Evolutionary conservation across 768 basidiomycete genomes (phyloP).

Genomic region (Serpula lacrymans): DNA sequence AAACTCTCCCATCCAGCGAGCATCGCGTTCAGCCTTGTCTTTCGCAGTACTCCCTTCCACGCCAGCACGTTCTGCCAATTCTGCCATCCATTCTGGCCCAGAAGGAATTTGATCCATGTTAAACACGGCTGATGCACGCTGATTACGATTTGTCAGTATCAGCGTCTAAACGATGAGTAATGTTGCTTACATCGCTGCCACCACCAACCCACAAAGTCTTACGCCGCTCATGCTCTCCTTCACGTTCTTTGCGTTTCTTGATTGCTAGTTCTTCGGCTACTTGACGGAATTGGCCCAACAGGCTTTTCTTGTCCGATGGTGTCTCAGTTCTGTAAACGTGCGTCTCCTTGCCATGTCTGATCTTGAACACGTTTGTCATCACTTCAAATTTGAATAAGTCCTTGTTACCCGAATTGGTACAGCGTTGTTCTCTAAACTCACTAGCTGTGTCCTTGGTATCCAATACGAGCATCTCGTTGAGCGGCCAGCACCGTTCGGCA

Average conservation of each 20-base stretch:
- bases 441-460: constrained; percentile 95
- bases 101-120: constrained; percentile 46
- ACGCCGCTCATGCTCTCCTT: constrained; percentile 87
- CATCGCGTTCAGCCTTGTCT: constrained; percentile 76
- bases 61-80: constrained; percentile 51
- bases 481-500: constrained; percentile 89
- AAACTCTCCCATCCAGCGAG: constrained; percentile 87
- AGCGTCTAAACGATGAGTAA: constrained; percentile 1
- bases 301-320: constrained; percentile 77
- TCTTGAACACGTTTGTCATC: constrained; percentile 97
- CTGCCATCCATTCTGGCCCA: constrained; percentile 74
- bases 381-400: constrained; percentile 30
- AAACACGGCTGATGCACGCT: constrained; percentile 33
- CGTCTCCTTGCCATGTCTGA: constrained; percentile 89
- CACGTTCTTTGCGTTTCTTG: constrained; percentile 88
- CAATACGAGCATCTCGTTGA: constrained; percentile 91
- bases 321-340: constrained; percentile 90
- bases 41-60: constrained; percentile 49
- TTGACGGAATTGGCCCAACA: constrained; percentile 83
- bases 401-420: not conserved
- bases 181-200: constrained; percentile 35
- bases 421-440: constrained; percentile 35
- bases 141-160: constrained; percentile 1
- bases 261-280: constrained; percentile 89
- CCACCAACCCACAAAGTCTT: constrained; percentile 66